Evolutionary conservation across 768 basidiomycete species (phyloP).

Genomic region (Auriscalpium microsporum): DNA sequence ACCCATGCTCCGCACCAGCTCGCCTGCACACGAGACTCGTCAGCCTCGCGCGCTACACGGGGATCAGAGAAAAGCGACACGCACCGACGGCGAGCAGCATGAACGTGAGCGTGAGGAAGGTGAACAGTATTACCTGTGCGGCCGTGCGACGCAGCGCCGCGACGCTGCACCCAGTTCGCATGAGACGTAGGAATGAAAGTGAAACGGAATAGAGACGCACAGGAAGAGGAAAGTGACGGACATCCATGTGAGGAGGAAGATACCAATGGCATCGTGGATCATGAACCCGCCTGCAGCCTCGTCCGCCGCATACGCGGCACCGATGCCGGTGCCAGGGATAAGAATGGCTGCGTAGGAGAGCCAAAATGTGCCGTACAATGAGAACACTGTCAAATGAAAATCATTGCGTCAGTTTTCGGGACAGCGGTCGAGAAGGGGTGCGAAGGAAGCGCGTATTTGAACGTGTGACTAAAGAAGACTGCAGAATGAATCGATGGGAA

Average conservation of each 20-base stretch:
- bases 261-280: constrained; percentile 54
- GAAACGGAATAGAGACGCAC: constrained; percentile 31
- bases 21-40: background rate
- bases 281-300: constrained; percentile 20
- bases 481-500: too few species aligned
- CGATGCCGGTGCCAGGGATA: constrained; percentile 61
- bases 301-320: constrained; percentile 37
- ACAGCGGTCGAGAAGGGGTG: too few species aligned
- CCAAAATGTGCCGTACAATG: constrained; percentile 84
- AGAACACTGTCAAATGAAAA: constrained; percentile 45
- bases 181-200: background rate
- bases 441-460: background rate
- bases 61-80: constrained; percentile 32
- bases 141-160: constrained; percentile 44
- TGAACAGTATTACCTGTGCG: constrained; percentile 40
- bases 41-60: background rate
- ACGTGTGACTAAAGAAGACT: background rate
- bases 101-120: constrained; percentile 48
- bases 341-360: constrained; percentile 70
- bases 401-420: constrained; percentile 32
- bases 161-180: constrained; percentile 24
- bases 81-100: constrained; percentile 34
- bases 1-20: background rate
- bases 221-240: constrained; percentile 60
- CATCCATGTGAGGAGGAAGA: constrained; percentile 70